Base-by-base conservation (phyloP, 768 basidiomycete species). In the Pisolithus orientalis region DNA sequence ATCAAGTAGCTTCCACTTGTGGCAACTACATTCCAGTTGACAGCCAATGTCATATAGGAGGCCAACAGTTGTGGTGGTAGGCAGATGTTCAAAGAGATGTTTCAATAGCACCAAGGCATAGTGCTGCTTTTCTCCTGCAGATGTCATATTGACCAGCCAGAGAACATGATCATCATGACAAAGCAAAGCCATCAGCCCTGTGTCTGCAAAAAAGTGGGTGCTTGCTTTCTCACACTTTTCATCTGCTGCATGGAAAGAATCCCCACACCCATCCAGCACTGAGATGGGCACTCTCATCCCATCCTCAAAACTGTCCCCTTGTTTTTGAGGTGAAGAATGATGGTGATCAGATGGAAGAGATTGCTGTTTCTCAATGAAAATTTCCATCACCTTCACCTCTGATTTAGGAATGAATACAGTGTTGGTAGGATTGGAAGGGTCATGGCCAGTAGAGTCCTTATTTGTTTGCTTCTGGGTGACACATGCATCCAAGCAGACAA, bases 221-320 rank as follows among this genome's bases (percentile, higher is more conserved):
- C 57, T 55, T 5, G 66, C 69, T 51, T 57, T 57, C 28, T 54
- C 28, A 3, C 50, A 47, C 27, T 52, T 50, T 51, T 57, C 56
- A 25, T 57, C 54, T 17, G 52, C 56, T 2, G 54, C 59, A 16
- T 44, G 25, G 53, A 72, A 73, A 13, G 65, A 66, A 1, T 62
- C 61, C 25, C 62, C 44, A 49, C 72, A 73, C 4, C 50, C 70
- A 60, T 72, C 59, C 1, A 72, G 59, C 6, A 67, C 60, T 24
- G 66, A 61, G 3, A 51, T 54, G 4, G 69, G 65, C 0, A 72
- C 62, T 25, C 46, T 51, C 52, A 69, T 60, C 7, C 54, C 55
- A 11, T 43, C 27, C 47, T 69, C 63, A 56, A 48, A 60, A 5
- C 31, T 45, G 13, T 61, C 47, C 14, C 47, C 44, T 38, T 49